Evolutionary conservation across 441 rosid genomes (phyloP), one percentile per base, ranked within the genome.

Genomic region (Populus hybrid): DNA sequence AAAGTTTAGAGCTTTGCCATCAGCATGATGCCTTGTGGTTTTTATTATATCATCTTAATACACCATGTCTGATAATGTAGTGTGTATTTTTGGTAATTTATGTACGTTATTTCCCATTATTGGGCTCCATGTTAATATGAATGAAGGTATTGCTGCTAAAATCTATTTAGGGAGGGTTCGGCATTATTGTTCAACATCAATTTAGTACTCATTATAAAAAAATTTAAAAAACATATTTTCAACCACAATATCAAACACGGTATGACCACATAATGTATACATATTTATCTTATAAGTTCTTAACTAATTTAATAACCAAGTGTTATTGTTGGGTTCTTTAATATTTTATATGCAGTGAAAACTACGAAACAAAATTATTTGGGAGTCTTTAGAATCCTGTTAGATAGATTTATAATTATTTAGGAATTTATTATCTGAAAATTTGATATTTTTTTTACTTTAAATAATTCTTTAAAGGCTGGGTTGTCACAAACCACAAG

Each of bases 1-100:
- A 18, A 73, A 72, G 83, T 81, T 67, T 87, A 74, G 76, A 78
- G 73, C 59, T 18, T 10, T 10, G 42, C 9, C n/a, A 54, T 10
- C 5, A 23, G 1, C 14, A 28, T 26, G 23, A 11, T 68, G 30
- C 36, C 21, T 4, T 72, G 34, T 61, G 65, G 8, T 68, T 66
- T 11, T 32, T 57, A 28, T 40, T 14, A 2, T 4, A 16, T 30
- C 32, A 30, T 30, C 24, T 61, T n/a, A 11, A 1, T 18, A 54
- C n/a, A 6, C 61, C 9, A 6, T 54, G 61, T 1, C 61, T 54
- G 61, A 54, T 30, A 54, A 54, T 54, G 9, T 18, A 0, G n/a
- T 54, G 61, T 30, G 4, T 30, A 30, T 30, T 30, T 3, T 30
- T 30, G 4, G 4, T 30, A 30, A 30, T 30, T 30, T 30, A 30